Percentiles rank a stretch among this genome's conserved stretches.
Conservation (phyloP, 2,329 filamentous ascomycete genomes). For the Akanthomyces uredinophilus region DNA sequence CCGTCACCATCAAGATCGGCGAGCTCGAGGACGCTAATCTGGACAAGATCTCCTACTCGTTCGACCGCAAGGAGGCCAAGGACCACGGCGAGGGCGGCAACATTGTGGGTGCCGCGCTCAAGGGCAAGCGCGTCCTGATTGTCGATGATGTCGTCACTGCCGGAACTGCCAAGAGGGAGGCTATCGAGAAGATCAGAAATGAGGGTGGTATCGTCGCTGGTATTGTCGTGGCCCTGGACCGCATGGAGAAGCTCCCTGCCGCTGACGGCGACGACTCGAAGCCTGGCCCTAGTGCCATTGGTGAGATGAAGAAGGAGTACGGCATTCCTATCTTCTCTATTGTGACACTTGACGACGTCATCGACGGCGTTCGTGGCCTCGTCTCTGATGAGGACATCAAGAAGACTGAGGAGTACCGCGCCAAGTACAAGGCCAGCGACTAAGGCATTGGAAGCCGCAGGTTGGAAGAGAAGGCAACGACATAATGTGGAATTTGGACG, state of each 20-base stretch:
- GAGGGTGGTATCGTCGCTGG: conserved; percentile 82
- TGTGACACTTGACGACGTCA: conserved; percentile 77
- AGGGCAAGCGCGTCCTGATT: conserved; percentile 80
- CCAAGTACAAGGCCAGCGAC: conserved; percentile 58
- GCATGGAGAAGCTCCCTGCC: conserved; percentile 73
- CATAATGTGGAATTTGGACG: not conserved
- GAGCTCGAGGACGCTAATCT: conserved; percentile 62
- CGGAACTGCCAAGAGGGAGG: conserved; percentile 88
- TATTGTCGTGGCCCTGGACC: conserved; percentile 82
- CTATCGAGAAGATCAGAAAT: conserved; percentile 79
- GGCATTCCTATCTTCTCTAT: conserved; percentile 80
- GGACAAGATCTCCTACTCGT: conserved; percentile 71
- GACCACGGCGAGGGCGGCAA: conserved; percentile 91
- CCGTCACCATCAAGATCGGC: conserved; percentile 70
- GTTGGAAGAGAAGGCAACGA: not conserved
- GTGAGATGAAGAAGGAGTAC: conserved; percentile 77
- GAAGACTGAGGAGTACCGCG: conserved; percentile 68
- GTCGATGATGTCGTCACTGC: conserved; percentile 97
- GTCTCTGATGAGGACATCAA: conserved; percentile 58
- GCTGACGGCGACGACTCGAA: conserved; percentile 61
- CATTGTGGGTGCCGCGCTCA: conserved; percentile 82
- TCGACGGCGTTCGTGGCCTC: conserved; percentile 59
- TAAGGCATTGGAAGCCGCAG: conserved; percentile 23
- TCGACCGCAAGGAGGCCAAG: conserved; percentile 95
- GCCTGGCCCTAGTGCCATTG: conserved; percentile 74